A percentile compares a stretch with the other conserved stretches of the same genome.
Evolutionary conservation across 2,329 filamentous ascomycete species (phyloP).

Genomic region (Cercospora berteroae): DNA sequence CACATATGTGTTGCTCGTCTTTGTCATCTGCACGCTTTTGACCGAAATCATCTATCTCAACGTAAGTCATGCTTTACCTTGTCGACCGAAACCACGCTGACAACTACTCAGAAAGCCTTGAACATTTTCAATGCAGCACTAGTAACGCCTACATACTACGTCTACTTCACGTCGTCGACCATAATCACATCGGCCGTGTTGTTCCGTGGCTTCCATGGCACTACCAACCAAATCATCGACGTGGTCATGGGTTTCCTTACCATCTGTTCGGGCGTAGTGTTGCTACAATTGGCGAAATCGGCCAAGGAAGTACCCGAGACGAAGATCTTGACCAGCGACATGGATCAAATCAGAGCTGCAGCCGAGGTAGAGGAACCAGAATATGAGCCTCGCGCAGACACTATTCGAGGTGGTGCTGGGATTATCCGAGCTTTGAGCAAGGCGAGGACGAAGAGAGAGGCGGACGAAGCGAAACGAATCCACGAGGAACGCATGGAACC

Average conservation of each 20-base stretch:
- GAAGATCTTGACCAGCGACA: conserved; percentile 85
- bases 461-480: conserved; percentile 73
- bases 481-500: conserved; percentile 78
- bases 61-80: conserved; percentile 58
- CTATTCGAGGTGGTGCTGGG: conserved; percentile 85
- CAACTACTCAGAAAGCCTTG: conserved; percentile 78
- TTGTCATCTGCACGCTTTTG: conserved; percentile 82
- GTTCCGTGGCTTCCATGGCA: conserved; percentile 91
- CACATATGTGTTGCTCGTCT: conserved; percentile 83
- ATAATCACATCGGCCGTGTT: conserved; percentile 91
- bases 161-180: conserved; percentile 94
- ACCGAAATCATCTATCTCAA: conserved; percentile 96
- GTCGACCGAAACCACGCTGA: conserved; percentile 18
- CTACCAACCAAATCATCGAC: conserved; percentile 73
- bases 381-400: conserved; percentile 91
- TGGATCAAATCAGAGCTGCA: conserved; percentile 93
- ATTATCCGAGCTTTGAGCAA: conserved; percentile 80
- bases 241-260: conserved; percentile 91
- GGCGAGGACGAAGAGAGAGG: conserved; percentile 72
- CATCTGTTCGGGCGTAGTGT: conserved; percentile 88
- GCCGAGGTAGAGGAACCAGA: conserved; percentile 96
- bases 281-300: conserved; percentile 95
- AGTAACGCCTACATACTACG: conserved; percentile 97
- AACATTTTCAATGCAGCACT: conserved; percentile 96
- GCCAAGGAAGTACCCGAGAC: conserved; percentile 95